A percentile compares a stretch with the other conserved stretches of the same genome.
phyloP scores from a whole-genome alignment of 2,329 filamentous ascomycete genomes.

The Fusarium luffae region DNA sequence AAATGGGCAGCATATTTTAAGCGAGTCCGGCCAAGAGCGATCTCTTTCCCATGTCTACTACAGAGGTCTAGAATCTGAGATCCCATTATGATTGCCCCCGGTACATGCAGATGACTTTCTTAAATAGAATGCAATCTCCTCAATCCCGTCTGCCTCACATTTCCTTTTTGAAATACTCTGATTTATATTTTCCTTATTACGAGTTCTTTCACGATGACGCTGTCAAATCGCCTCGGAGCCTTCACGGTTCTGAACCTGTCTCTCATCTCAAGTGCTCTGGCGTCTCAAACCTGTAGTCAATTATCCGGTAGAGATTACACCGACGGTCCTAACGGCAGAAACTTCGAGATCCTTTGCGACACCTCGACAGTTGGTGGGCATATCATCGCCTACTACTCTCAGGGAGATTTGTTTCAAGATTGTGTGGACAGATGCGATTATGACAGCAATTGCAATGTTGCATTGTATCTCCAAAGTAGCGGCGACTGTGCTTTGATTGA shows the following conservation, averaged over 20 bases:
- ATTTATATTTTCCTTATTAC: too few relatives aligned
- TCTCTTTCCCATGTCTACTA: too few relatives aligned
- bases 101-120: too few relatives aligned
- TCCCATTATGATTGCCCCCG: too few relatives aligned
- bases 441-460: not conserved
- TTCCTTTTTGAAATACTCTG: too few relatives aligned
- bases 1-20: too few relatives aligned
- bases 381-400: not conserved
- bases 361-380: not conserved
- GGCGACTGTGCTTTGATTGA: not conserved
- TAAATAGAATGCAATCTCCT: too few relatives aligned
- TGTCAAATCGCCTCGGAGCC: not conserved
- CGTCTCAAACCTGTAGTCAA: not conserved
- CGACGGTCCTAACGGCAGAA: not conserved
- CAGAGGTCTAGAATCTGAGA: too few relatives aligned
- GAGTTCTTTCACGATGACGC: not conserved
- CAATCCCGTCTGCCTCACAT: too few relatives aligned
- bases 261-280: not conserved
- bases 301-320: not conserved
- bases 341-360: not conserved
- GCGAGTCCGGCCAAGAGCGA: too few relatives aligned
- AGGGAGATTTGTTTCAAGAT: not conserved
- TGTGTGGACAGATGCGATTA: not conserved
- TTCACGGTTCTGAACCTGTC: not conserved
- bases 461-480: not conserved